Conservation (phyloP, 1,284 basidiomycete species). For the Omphalotus olearius region DNA sequence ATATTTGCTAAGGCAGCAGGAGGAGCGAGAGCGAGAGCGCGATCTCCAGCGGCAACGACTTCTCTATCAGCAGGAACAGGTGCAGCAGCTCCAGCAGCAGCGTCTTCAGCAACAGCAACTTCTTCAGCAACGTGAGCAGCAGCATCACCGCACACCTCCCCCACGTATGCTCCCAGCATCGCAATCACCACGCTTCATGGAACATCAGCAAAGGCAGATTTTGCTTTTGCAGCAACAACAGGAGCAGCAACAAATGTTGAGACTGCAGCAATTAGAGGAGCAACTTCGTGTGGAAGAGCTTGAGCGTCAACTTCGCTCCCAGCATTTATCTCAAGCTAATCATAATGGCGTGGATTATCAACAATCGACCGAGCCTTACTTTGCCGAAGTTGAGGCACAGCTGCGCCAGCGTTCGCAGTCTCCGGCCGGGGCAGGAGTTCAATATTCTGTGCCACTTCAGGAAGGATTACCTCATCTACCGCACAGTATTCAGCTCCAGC, state of each 20-base stretch:
- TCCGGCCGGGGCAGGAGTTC: constrained; percentile 33
- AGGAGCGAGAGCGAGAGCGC: constrained; percentile 36
- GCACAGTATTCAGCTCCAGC: constrained; percentile 67
- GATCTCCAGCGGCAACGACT: constrained; percentile 36
- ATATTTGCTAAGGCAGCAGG: constrained; percentile 26
- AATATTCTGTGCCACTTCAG: constrained; percentile 34
- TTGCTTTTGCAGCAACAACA: constrained; percentile 38
- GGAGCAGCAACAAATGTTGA: constrained; percentile 40
- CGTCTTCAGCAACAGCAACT: constrained; percentile 40
- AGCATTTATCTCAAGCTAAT: constrained; percentile 46
- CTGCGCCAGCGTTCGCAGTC: constrained; percentile 43
- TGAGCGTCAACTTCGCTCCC: constrained; percentile 51
- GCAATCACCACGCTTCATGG: constrained; percentile 70
- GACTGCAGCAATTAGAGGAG: constrained; percentile 50
- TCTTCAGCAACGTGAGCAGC: constrained; percentile 31
- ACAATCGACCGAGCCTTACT: constrained; percentile 35
- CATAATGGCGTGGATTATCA: constrained; percentile 30
- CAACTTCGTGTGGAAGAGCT: constrained; percentile 58
- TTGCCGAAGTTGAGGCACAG: constrained; percentile 33
- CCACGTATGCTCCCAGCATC: constrained; percentile 67
- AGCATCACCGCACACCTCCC: constrained; percentile 54
- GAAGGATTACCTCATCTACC: constrained; percentile 47
- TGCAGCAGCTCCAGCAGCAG: constrained; percentile 34
- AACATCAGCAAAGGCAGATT: constrained; percentile 56
- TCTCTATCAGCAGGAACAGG: constrained; percentile 32